phyloP scores from a whole-genome alignment of 2,329 filamentous ascomycete species.

The Venturia carpophila region DNA sequence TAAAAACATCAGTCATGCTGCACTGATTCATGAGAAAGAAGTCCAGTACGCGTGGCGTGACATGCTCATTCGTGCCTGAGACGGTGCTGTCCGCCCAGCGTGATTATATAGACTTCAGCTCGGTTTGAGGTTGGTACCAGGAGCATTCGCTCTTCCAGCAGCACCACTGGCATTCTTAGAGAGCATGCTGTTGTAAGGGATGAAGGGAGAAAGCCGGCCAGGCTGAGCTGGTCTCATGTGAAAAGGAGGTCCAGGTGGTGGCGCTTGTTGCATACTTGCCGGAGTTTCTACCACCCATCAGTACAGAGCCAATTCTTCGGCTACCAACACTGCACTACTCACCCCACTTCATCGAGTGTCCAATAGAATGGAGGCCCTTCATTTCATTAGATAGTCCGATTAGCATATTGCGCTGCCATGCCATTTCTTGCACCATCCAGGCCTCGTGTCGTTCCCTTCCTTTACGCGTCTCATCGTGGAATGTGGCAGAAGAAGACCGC shows the following conservation, averaged over 20 bases:
- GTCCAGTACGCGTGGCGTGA: not conserved
- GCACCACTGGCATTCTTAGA: not conserved
- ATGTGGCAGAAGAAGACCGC: slow-evolving; percentile 34
- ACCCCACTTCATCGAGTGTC: slow-evolving; percentile 27
- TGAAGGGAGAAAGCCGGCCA: not conserved
- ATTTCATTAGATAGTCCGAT: slow-evolving; percentile 27
- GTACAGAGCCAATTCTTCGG: not conserved
- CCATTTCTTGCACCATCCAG: slow-evolving; percentile 28
- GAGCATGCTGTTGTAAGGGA: slow-evolving; percentile 4
- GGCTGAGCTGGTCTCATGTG: not conserved
- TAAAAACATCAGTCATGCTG: not conserved
- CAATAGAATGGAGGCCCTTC: slow-evolving; percentile 25
- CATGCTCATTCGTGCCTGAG: not conserved
- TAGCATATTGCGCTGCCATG: slow-evolving; percentile 27
- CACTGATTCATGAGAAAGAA: not conserved
- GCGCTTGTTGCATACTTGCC: slow-evolving; percentile 4
- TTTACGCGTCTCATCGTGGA: slow-evolving; percentile 32
- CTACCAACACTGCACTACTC: not conserved
- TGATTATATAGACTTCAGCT: not conserved
- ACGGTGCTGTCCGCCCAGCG: not conserved
- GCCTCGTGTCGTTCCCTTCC: slow-evolving; percentile 32
- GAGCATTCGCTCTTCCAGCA: not conserved
- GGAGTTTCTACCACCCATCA: slow-evolving; percentile 13
- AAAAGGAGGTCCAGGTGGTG: slow-evolving; percentile 6
- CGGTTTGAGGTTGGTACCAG: not conserved